These are phyloP conservation scores for Apiotrichum brassicae DNA, from an alignment of 1,284 basidiomycete genomes.

Conservation along the genomic window DNA sequence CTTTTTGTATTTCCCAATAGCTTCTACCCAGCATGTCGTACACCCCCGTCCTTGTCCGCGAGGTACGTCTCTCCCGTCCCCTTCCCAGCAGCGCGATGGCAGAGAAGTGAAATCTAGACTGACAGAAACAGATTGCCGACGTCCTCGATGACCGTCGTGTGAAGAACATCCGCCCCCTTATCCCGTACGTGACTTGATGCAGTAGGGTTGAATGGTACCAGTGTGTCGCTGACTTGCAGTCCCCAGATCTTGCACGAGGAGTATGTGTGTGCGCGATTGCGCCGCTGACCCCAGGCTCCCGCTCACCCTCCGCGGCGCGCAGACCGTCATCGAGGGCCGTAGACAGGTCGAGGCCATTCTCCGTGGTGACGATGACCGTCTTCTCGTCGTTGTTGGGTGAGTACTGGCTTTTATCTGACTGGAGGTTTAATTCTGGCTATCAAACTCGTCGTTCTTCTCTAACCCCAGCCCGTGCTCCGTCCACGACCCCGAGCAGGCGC, in stretches of 20 bases:
- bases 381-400: slow-evolving; percentile 80
- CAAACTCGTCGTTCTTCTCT: no score
- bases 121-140: slow-evolving; percentile 55
- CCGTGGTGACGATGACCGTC: slow-evolving; percentile 75
- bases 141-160: slow-evolving; percentile 82
- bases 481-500: slow-evolving; percentile 74
- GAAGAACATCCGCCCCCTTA: slow-evolving; percentile 74
- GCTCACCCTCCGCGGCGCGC: slow-evolving; percentile 43
- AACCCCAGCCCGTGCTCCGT: slow-evolving; percentile 76
- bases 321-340: slow-evolving; percentile 74
- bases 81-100: not conserved
- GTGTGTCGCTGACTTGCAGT: slow-evolving; percentile 22
- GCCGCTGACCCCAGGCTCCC: slow-evolving; percentile 31
- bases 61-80: not conserved
- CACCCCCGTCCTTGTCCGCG: slow-evolving; percentile 1
- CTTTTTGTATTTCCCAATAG: no score
- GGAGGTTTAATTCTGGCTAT: no score
- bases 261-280: slow-evolving; percentile 19
- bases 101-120: no score
- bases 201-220: not conserved
- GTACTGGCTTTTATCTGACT: no score
- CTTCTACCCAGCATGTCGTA: slow-evolving; percentile 1
- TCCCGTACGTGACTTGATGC: slow-evolving; percentile 52
- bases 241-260: slow-evolving; percentile 90
- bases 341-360: slow-evolving; percentile 69